Evolutionary conservation across 441 rosid species (phyloP).

Genomic region (Gossypium lobatum): DNA sequence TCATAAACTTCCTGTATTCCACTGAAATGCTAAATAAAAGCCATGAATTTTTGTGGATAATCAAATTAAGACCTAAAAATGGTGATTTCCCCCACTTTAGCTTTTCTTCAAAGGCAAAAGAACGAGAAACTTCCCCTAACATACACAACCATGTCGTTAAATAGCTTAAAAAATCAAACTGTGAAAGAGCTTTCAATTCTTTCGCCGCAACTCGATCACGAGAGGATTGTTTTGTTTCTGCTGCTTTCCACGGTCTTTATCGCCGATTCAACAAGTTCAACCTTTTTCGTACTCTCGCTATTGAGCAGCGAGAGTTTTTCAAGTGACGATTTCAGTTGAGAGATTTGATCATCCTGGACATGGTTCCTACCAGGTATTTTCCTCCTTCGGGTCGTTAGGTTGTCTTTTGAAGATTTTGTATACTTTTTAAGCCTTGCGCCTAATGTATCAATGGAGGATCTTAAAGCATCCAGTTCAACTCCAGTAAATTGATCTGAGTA

Average conservation of each 20-base stretch:
- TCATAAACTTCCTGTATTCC: neutral
- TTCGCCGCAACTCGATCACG: neutral
- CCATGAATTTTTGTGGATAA: neutral
- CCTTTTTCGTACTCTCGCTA: constrained; percentile 60
- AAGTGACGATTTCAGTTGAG: constrained; percentile 63
- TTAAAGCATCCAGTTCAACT: constrained; percentile 75
- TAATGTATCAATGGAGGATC: constrained; percentile 58
- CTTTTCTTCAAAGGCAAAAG: neutral
- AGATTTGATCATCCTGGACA: constrained; percentile 51
- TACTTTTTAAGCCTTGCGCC: constrained; percentile 57
- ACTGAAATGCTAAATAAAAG: neutral
- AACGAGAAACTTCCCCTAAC: neutral
- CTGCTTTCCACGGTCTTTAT: constrained; percentile 44
- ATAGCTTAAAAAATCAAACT: neutral
- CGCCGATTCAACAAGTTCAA: constrained; percentile 62
- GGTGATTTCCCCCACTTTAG: neutral
- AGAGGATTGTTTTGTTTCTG: constrained; percentile 5
- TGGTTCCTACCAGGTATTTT: constrained; percentile 29
- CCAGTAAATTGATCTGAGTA: constrained; percentile 60
- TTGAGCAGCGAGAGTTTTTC: constrained; percentile 75
- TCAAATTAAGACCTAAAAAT: neutral
- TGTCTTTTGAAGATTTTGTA: constrained; percentile 35
- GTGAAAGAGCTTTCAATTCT: neutral
- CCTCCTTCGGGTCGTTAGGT: constrained; percentile 24
- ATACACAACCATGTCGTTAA: neutral